These are phyloP conservation scores for Vigna radiata DNA, from an alignment of 306 rosid genomes.

Conservation along the genomic window DNA sequence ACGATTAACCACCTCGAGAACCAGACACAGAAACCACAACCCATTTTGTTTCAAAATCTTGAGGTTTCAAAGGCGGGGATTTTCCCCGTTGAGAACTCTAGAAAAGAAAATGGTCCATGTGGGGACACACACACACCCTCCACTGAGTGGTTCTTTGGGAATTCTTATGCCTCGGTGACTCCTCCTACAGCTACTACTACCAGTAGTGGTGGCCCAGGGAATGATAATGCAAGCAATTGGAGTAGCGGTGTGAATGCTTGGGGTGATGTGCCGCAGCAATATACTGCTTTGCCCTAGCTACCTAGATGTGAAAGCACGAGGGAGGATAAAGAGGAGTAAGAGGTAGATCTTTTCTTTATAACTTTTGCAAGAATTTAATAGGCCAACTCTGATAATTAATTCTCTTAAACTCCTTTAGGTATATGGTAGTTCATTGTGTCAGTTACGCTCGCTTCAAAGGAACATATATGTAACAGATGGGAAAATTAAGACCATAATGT, in stretches of 20 bases:
- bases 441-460: constrained; percentile 40
- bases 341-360: constrained; percentile 33
- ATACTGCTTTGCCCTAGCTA: constrained; percentile 82
- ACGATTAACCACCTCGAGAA: constrained; percentile 39
- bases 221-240: constrained; percentile 59
- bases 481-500: constrained; percentile 37
- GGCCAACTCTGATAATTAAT: constrained; percentile 41
- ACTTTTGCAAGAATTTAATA: constrained; percentile 38
- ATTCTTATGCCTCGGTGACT: constrained; percentile 62
- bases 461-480: constrained; percentile 51
- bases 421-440: constrained; percentile 42
- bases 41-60: constrained; percentile 70
- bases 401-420: constrained; percentile 51
- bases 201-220: constrained; percentile 43
- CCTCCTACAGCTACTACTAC: constrained; percentile 59
- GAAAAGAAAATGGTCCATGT: constrained; percentile 48
- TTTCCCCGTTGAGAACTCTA: constrained; percentile 42
- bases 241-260: constrained; percentile 69
- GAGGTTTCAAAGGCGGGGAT: constrained; percentile 51
- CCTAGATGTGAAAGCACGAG: constrained; percentile 29
- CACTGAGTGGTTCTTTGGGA: constrained; percentile 91
- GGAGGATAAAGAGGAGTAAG: constrained; percentile 39
- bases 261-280: constrained; percentile 82
- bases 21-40: constrained; percentile 58
- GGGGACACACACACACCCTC: constrained; percentile 56